Percentiles rank a stretch among this genome's conserved stretches.
Evolutionary conservation across 345 rosid genomes (phyloP).

Genomic region (Barbarea vulgaris): DNA sequence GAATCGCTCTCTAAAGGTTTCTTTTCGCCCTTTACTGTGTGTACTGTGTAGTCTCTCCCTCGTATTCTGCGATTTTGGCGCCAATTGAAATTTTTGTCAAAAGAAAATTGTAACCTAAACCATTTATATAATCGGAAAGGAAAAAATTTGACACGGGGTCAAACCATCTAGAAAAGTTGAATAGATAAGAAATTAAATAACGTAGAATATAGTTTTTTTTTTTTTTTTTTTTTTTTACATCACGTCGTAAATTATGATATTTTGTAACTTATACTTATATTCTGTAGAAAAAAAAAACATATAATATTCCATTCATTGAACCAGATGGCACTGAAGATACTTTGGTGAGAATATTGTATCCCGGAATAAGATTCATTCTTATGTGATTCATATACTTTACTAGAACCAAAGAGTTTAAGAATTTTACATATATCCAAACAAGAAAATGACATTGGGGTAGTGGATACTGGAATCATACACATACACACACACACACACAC

Average conservation of each 20-base stretch:
- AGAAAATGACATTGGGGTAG: not conserved
- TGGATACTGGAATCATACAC: no score
- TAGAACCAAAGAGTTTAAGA: not conserved
- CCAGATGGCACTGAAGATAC: not conserved
- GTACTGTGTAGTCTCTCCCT: not conserved
- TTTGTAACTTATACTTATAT: not conserved
- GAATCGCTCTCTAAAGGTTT: not conserved
- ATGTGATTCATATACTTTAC: not conserved
- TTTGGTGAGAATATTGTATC: not conserved
- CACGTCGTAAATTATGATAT: no score
- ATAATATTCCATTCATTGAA: not conserved
- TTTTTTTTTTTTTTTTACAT: no score
- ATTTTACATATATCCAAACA: not conserved
- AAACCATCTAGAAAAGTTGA: not conserved
- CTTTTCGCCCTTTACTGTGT: not conserved
- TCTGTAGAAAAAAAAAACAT: not conserved
- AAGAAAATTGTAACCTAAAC: not conserved
- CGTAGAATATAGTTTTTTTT: no score
- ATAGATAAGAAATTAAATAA: no score
- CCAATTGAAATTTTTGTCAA: not conserved
- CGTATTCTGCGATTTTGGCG: conserved; percentile 32
- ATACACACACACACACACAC: not conserved
- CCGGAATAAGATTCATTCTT: not conserved
- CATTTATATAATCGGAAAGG: not conserved
- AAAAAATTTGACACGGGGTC: not conserved